These are phyloP conservation scores for Dicorynia guianensis DNA, from an alignment of 306 rosid genomes.

Conservation along the genomic window DNA sequence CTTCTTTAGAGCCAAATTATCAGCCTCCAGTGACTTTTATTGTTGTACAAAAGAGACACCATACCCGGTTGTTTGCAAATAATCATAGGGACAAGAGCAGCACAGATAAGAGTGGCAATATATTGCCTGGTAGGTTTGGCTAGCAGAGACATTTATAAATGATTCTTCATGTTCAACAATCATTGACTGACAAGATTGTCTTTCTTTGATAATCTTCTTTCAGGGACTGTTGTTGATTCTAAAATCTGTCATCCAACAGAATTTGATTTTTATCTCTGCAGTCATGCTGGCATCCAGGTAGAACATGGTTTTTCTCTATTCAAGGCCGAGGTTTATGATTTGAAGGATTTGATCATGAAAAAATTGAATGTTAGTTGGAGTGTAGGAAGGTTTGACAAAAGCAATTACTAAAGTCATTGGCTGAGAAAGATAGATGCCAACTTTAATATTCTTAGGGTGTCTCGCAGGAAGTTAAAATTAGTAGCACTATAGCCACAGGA, in stretches of 20 bases:
- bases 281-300: slow-evolving; percentile 97
- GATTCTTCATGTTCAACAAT: not conserved
- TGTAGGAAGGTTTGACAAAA: not conserved
- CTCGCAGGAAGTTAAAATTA: too few relatives aligned
- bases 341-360: slow-evolving; percentile 1
- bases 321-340: not conserved
- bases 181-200: not conserved
- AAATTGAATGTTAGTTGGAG: not conserved
- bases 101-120: slow-evolving; percentile 86
- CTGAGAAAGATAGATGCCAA: too few relatives aligned
- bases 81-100: slow-evolving; percentile 81
- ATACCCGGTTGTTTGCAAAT: slow-evolving; percentile 86
- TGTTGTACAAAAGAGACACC: slow-evolving; percentile 91
- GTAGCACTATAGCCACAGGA: not conserved
- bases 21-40: slow-evolving; percentile 96
- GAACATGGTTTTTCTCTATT: not conserved
- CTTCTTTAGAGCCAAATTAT: slow-evolving; percentile 90
- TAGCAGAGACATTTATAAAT: not conserved
- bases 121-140: slow-evolving; percentile 74
- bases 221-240: slow-evolving; percentile 90
- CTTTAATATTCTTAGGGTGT: too few relatives aligned
- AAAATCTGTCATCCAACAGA: slow-evolving; percentile 95
- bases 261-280: slow-evolving; percentile 92
- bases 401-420: not conserved
- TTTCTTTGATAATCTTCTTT: slow-evolving; percentile 21